Conservation (phyloP, 495 filamentous ascomycete genomes). For the Trichoderma erinaceum region DNA sequence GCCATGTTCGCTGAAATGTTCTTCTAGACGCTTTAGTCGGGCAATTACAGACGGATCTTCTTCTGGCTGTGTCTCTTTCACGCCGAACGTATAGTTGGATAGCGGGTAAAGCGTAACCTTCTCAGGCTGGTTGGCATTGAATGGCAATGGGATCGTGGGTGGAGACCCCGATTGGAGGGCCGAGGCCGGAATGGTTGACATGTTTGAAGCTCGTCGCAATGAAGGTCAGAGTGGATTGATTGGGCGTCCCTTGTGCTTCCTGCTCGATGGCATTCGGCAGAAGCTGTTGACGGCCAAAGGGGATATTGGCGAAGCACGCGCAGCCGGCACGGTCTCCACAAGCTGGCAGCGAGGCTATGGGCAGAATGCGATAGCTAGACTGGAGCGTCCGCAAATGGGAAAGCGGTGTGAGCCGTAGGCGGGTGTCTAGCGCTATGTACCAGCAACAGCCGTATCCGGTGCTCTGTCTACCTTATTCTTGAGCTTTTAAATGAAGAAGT, state of each 20-base stretch:
- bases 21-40: constrained; percentile 83
- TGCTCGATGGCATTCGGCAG: neutral
- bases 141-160: constrained; percentile 72
- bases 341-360: constrained; percentile 1
- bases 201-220: constrained; percentile 29
- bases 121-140: constrained; percentile 81
- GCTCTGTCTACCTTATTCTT: too few relatives aligned
- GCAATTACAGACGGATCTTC: constrained; percentile 94
- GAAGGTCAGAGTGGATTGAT: neutral
- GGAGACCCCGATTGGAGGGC: constrained; percentile 67
- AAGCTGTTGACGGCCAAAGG: constrained; percentile 2
- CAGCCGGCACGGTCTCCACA: neutral
- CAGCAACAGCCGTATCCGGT: neutral
- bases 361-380: neutral
- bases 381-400: neutral
- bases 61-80: constrained; percentile 95
- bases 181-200: constrained; percentile 68
- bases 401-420: neutral
- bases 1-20: constrained; percentile 85
- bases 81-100: constrained; percentile 97
- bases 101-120: constrained; percentile 92
- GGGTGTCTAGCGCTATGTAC: neutral
- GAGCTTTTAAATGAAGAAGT: too few relatives aligned
- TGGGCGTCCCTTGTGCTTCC: neutral
- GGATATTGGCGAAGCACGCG: constrained; percentile 8